Conservation (phyloP, 2,329 filamentous ascomycete genomes). For the Fusarium pseudocircinatum region DNA sequence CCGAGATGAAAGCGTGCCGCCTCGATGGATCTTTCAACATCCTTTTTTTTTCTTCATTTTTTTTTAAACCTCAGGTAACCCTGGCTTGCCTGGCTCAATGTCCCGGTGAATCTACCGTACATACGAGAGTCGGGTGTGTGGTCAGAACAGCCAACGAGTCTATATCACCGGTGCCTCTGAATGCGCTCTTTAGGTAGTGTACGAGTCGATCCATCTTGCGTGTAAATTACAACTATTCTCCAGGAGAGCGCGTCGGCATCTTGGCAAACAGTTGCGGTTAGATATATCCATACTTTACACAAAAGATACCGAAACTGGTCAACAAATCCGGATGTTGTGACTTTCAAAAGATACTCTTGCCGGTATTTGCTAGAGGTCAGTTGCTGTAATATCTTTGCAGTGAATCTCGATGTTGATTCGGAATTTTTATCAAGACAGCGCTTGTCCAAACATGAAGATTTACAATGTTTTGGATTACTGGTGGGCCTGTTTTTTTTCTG, state of each 20-base stretch:
- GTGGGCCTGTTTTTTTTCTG: not conserved
- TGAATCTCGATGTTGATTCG: not conserved
- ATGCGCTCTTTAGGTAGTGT: constrained; percentile 15
- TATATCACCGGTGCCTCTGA: constrained; percentile 1
- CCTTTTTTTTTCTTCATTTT: not conserved
- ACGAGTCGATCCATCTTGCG: constrained; percentile 21
- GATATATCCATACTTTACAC: not conserved
- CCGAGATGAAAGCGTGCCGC: constrained; percentile 15
- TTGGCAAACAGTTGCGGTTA: not conserved
- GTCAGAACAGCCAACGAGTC: not conserved
- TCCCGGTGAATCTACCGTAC: constrained; percentile 3
- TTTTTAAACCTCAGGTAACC: not conserved
- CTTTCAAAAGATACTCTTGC: not conserved
- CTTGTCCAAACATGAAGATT: not conserved
- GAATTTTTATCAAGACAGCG: not conserved
- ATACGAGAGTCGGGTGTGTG: not conserved
- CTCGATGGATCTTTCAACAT: constrained; percentile 19
- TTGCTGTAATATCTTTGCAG: not conserved
- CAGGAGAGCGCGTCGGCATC: constrained; percentile 8
- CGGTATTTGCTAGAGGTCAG: not conserved
- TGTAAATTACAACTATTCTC: constrained; percentile 1
- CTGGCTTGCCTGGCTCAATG: not conserved
- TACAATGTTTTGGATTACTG: not conserved
- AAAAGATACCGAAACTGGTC: not conserved
- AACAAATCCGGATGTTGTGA: not conserved